phyloP scores from a whole-genome alignment of 2,329 filamentous ascomycete species.

The Lachnellula arida region DNA sequence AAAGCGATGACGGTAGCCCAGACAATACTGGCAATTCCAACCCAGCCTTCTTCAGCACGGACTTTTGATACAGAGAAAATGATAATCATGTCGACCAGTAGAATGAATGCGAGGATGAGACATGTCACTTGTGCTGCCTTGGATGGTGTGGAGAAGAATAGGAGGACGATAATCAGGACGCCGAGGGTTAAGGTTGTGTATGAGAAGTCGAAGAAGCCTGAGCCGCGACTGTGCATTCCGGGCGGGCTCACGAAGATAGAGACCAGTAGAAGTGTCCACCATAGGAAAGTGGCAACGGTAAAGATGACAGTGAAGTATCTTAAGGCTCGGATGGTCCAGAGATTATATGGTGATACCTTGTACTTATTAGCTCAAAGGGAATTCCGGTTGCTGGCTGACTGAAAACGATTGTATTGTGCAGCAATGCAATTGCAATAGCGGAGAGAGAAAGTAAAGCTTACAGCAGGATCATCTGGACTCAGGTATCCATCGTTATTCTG shows the following conservation, averaged over 20 bases:
- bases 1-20: conserved; percentile 77
- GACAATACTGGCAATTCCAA: conserved; percentile 78
- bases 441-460: conserved; percentile 39
- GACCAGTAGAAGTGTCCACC: conserved; percentile 89
- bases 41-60: conserved; percentile 82
- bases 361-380: neutral
- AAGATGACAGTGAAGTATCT: conserved; percentile 76
- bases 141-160: conserved; percentile 87
- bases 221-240: conserved; percentile 77
- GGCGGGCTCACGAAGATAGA: conserved; percentile 89
- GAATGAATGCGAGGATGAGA: conserved; percentile 59
- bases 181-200: conserved; percentile 75
- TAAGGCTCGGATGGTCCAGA: conserved; percentile 81
- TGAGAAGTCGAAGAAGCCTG: conserved; percentile 86
- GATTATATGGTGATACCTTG: conserved; percentile 79
- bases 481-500: conserved; percentile 47
- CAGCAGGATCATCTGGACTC: conserved; percentile 75
- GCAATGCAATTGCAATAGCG: neutral
- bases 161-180: conserved; percentile 68
- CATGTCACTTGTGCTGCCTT: conserved; percentile 71
- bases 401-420: neutral
- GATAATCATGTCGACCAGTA: conserved; percentile 73
- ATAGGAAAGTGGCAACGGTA: conserved; percentile 70
- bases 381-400: neutral
- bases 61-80: conserved; percentile 70